Percentiles rank a stretch among this genome's conserved stretches.
Evolutionary conservation across 2,329 filamentous ascomycete genomes (phyloP).

Genomic region (Balansia obtecta): DNA sequence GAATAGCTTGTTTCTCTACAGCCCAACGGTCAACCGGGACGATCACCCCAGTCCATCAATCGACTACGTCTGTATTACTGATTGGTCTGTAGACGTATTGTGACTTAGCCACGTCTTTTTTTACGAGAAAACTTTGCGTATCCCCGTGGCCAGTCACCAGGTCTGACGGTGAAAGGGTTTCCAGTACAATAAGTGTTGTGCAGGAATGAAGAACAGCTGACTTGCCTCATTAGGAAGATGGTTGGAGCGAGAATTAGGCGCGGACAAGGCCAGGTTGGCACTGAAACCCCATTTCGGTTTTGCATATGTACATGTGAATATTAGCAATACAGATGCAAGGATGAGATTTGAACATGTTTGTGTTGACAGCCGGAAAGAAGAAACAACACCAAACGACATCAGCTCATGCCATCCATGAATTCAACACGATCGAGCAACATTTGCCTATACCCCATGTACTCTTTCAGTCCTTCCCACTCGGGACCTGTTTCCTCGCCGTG

Average conservation of each 20-base stretch:
- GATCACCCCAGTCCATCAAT: neutral
- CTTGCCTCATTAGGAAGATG: neutral
- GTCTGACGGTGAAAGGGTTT: neutral
- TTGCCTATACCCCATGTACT: slow-evolving; percentile 69
- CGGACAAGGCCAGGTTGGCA: neutral
- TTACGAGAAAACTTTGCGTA: neutral
- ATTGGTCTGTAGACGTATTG: neutral
- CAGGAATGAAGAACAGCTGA: neutral
- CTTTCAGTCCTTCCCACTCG: slow-evolving; percentile 77
- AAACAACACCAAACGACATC: neutral
- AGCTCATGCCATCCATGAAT: slow-evolving; percentile 80
- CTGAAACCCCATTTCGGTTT: neutral
- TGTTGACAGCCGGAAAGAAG: neutral
- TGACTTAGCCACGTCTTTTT: neutral
- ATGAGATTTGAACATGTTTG: neutral
- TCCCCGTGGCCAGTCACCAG: neutral
- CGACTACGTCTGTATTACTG: neutral
- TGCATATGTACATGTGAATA: neutral
- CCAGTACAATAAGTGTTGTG: neutral
- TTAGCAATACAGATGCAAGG: neutral
- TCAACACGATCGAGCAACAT: slow-evolving; percentile 87
- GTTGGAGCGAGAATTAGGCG: neutral
- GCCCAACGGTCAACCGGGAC: neutral
- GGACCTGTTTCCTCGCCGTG: slow-evolving; percentile 82
- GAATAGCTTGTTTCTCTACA: neutral